Base-by-base conservation (phyloP, 2,329 filamentous ascomycete species). In the Calcarisporium arbuscula region DNA sequence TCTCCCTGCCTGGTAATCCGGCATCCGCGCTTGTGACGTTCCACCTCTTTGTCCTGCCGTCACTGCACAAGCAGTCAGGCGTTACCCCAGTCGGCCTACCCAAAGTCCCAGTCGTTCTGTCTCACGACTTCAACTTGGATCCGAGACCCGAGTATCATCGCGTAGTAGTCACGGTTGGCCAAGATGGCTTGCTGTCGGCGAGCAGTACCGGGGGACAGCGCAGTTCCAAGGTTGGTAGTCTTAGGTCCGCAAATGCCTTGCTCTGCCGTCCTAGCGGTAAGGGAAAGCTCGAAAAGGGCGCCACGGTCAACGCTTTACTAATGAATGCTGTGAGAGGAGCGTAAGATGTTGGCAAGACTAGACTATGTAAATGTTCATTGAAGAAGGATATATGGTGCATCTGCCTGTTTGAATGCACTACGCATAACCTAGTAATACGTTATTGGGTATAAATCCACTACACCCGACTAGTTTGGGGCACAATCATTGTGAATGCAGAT, bases 21-120 rank as follows among this genome's bases (percentile, higher is more conserved):
- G 92, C 90, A 3, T 92, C 85, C 3, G 90, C 92, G 1, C 71
- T 95, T 3, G 92, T 96, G 8, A 94, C 90, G 0, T 87, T 94
- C 50, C 85, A 96, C 52, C 74, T 98, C 2, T 96, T 98, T 58
- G 88, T 96, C 8, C 68, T 98, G 9, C 92, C 92, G 0, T 80
- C 85, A 1, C 63, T 98, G 39, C 87, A 94, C 51, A 79, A 83
- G 46, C 70, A 84, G 47, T 72, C 78, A 9, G 92, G 89, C 0
- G 65, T 88, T 16, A 61, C 60, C 26, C 78, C 78, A 0, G 66
- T 67, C 0, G 87, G 89, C 0, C 63, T 95, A 12, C 80, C 88
- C 1, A 77, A 67, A 32, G 76, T 94, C 0, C 74, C 76, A 3
- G 89, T 92, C 0, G 63, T 67, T 2, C 54, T 95, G 18, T 76